Percentiles rank a stretch among this genome's conserved stretches.
phyloP scores from a whole-genome alignment of 2,329 filamentous ascomycete species.

The Xylariales sp. region DNA sequence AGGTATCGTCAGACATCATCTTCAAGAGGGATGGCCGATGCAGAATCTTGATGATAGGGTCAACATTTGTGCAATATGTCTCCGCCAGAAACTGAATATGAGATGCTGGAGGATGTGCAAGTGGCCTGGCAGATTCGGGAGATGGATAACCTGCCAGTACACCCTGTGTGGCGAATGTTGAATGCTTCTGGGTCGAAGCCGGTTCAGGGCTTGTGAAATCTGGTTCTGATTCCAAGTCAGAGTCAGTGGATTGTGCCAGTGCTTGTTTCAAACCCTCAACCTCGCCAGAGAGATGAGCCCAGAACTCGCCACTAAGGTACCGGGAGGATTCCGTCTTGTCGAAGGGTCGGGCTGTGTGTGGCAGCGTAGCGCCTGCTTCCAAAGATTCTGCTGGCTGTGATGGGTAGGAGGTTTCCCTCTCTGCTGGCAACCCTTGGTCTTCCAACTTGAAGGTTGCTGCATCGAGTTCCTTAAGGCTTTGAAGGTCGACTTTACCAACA shows the following conservation, averaged over 20 bases:
- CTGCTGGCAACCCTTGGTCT: no score
- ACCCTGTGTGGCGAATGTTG: slow-evolving; percentile 8
- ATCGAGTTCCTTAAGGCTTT: slow-evolving; percentile 11
- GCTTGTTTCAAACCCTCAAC: slow-evolving; percentile 40
- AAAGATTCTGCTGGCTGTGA: no score
- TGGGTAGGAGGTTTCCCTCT: no score
- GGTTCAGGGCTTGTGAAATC: slow-evolving; percentile 28
- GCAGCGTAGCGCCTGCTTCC: no score
- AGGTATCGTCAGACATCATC: slow-evolving; percentile 10
- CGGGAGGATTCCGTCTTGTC: no score
- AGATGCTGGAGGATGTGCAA: slow-evolving; percentile 30
- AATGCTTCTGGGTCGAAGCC: slow-evolving; percentile 6
- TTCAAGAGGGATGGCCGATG: slow-evolving; percentile 34
- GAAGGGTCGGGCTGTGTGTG: no score
- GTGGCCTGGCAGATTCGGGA: slow-evolving; percentile 2
- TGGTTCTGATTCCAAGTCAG: slow-evolving; percentile 27
- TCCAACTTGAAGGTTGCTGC: slow-evolving; percentile 6
- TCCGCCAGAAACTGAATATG: slow-evolving; percentile 31
- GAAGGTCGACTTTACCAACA: slow-evolving; percentile 36
- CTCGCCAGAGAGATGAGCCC: slow-evolving; percentile 37
- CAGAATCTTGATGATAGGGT: slow-evolving; percentile 39
- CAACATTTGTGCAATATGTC: slow-evolving; percentile 34
- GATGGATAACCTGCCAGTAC: slow-evolving; percentile 13
- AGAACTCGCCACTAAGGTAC: slow-evolving; percentile 39
- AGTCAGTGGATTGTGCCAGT: slow-evolving; percentile 37